Evolutionary conservation across 2,329 filamentous ascomycete species (phyloP), one percentile per base, ranked within the genome.

Genomic region (Diplodia mutila): DNA sequence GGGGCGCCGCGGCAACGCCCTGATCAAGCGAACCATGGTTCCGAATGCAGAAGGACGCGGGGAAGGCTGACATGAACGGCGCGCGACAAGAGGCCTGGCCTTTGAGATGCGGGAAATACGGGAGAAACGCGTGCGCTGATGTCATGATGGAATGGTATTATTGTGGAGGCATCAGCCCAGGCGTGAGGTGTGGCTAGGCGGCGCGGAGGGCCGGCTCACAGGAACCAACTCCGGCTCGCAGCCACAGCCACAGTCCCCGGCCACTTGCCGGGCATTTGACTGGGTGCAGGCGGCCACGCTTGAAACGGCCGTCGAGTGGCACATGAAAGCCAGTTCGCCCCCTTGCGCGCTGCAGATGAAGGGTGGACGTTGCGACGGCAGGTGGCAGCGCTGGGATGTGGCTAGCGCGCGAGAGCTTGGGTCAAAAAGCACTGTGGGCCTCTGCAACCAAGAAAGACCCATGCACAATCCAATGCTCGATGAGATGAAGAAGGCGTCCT

Each of bases 31-130:
- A 63, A 37, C 59, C 59, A 37, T 51, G 59, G 59, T 25, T 51
- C 42, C 59, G 27, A 37, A 63, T 51, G 46, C 59, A 63, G 59
- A 37, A 63, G 59, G 59, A 51, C 59, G 59, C 59, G 59, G 59
- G 59, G 59, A 29, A 63, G 37, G 46, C 9, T 25, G 29, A 37
- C 32, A n/a, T 12, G 27, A 16, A 61, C 27, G 57, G 25, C 49
- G n/a, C 12, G 49, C 23, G 21, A 18, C 34, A n/a, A 29, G 23
- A 11, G 51, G n/a, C n/a, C n/a, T n/a, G n/a, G n/a, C n/a, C n/a
- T n/a, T n/a, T n/a, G n/a, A n/a, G n/a, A n/a, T n/a, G n/a, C n/a
- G n/a, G n/a, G n/a, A n/a, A n/a, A n/a, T n/a, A n/a, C n/a, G n/a
- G n/a, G n/a, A n/a, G n/a, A n/a, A n/a, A n/a, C n/a, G n/a, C n/a